These are phyloP conservation scores for Digitaria exilis DNA, from an alignment of 202 grass and related monocot genomes.

Conservation along the genomic window DNA sequence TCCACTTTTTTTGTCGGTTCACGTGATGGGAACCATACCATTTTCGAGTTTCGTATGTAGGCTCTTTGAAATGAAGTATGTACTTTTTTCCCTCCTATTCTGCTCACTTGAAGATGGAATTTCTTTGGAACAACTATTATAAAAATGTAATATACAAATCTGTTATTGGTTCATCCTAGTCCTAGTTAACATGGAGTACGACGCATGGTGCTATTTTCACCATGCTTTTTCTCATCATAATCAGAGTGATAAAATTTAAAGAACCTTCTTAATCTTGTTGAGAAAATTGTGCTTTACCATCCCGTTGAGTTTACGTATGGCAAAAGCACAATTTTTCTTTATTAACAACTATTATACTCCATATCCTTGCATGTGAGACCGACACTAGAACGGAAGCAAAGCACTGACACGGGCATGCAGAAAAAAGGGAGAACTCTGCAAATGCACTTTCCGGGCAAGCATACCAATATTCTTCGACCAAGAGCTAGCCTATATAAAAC, in stretches of 20 bases:
- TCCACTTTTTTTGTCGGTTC: neutral
- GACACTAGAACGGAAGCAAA: conserved; percentile 9
- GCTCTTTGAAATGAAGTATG: neutral
- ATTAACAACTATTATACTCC: neutral
- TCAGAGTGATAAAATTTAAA: no score
- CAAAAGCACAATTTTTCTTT: neutral
- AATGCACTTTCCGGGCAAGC: neutral
- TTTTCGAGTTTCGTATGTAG: neutral
- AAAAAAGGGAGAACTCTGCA: neutral
- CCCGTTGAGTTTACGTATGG: neutral
- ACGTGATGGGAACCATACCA: neutral
- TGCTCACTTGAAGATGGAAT: neutral
- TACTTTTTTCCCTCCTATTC: no score
- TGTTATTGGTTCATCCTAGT: no score
- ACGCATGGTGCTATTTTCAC: neutral
- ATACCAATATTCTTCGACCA: neutral
- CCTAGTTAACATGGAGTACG: neutral
- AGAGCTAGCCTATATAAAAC: conserved; percentile 11
- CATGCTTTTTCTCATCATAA: neutral
- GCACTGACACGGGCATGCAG: neutral
- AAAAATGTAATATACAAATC: neutral
- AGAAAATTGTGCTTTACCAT: no score
- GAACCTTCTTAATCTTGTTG: neutral
- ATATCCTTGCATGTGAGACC: conserved; percentile 17
- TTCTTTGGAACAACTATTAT: neutral